Evolutionary conservation across 2,329 filamentous ascomycete genomes (phyloP).

Genomic region (Myrmaecium sp.): DNA sequence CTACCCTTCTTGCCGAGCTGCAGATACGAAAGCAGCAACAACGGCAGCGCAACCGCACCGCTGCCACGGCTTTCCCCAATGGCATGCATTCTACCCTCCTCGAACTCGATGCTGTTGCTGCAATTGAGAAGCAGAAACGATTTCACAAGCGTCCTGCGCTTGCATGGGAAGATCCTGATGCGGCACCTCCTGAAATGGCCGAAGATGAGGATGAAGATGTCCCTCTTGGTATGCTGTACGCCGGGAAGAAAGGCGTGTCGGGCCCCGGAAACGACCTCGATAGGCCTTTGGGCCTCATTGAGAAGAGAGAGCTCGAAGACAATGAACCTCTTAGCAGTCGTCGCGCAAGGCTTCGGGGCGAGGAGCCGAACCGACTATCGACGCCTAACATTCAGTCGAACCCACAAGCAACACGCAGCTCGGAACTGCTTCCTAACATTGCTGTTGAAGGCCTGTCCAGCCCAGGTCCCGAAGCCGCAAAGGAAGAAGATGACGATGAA

Average conservation of each 20-base stretch:
- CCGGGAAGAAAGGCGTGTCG: slow-evolving; percentile 39
- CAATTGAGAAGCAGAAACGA: slow-evolving; percentile 62
- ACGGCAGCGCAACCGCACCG: slow-evolving; percentile 58
- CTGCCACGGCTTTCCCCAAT: slow-evolving; percentile 45
- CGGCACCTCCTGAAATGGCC: slow-evolving; percentile 18
- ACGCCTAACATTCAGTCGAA: slow-evolving; percentile 21
- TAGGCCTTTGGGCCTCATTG: slow-evolving; percentile 57
- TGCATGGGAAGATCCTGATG: slow-evolving; percentile 65
- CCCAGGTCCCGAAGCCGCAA: slow-evolving; percentile 8
- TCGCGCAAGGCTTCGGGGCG: slow-evolving; percentile 56
- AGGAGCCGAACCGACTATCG: slow-evolving; percentile 24
- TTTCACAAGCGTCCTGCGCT: slow-evolving; percentile 63
- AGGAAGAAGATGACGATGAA: slow-evolving; percentile 23
- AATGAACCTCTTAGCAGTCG: slow-evolving; percentile 74
- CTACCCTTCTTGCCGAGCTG: slow-evolving; percentile 80
- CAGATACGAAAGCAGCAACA: slow-evolving; percentile 82
- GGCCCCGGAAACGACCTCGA: slow-evolving; percentile 31
- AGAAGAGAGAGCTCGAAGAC: slow-evolving; percentile 73
- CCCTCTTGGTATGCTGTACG: slow-evolving; percentile 66
- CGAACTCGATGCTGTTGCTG: slow-evolving; percentile 76
- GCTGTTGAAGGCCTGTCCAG: no score
- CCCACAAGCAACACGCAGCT: not conserved
- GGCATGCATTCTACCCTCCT: slow-evolving; percentile 86
- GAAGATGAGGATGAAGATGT: slow-evolving; percentile 57
- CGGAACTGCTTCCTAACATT: slow-evolving; percentile 1